Conservation (phyloP, 441 rosid genomes). For the Theobroma grandiflorum region DNA sequence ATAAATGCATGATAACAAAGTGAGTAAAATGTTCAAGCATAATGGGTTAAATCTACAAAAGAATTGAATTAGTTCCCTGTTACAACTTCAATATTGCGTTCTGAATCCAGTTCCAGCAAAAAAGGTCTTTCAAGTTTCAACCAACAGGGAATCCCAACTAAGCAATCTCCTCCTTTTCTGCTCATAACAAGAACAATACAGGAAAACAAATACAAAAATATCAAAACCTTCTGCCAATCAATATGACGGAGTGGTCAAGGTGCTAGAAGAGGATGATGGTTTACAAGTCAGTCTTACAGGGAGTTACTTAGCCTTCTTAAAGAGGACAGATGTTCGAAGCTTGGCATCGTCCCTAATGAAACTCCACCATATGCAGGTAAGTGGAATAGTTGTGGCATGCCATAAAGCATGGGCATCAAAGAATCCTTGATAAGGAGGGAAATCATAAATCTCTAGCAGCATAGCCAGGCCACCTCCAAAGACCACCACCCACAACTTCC, state of each 20-base stretch:
- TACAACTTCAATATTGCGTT: background rate
- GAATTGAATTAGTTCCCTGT: background rate
- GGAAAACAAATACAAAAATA: background rate
- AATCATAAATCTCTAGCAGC: slow-evolving; percentile 91
- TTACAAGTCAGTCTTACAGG: background rate
- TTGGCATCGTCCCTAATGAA: slow-evolving; percentile 84
- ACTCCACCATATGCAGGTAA: slow-evolving; percentile 95
- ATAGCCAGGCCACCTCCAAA: slow-evolving; percentile 81
- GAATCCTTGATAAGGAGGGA: slow-evolving; percentile 79
- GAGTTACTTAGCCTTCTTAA: slow-evolving; percentile 60
- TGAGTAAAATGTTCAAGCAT: background rate
- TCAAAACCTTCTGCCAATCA: background rate
- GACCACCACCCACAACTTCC: slow-evolving; percentile 88
- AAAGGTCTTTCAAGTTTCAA: background rate
- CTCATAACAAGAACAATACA: background rate
- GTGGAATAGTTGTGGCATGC: slow-evolving; percentile 84
- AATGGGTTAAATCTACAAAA: background rate
- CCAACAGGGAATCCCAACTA: background rate
- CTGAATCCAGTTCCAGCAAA: background rate
- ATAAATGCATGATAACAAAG: background rate
- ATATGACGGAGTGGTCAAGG: background rate
- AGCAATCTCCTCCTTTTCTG: background rate
- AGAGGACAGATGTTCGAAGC: slow-evolving; percentile 57
- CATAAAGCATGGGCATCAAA: slow-evolving; percentile 89
- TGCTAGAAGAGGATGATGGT: background rate